These are phyloP conservation scores for Dryas alaskensis DNA, from an alignment of 306 rosid species.

Conservation along the genomic window DNA sequence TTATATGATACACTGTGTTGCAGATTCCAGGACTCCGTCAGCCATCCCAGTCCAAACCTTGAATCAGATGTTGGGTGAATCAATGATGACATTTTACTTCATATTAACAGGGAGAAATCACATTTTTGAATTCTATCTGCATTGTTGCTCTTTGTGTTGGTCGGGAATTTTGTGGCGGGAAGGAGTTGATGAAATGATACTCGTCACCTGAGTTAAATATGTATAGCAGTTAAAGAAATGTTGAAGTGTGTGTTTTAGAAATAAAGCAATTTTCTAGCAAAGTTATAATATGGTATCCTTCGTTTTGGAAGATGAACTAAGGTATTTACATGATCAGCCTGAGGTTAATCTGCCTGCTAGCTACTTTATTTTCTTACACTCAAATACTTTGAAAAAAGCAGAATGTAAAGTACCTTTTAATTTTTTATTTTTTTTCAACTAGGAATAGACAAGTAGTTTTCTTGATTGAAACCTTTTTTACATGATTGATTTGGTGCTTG, in stretches of 20 bases:
- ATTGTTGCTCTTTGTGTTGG: too few species aligned
- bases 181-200: not conserved
- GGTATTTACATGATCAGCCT: too few species aligned
- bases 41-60: slow-evolving; percentile 48
- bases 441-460: too few species aligned
- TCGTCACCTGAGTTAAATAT: not conserved
- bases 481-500: too few species aligned
- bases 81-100: too few species aligned
- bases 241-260: not conserved
- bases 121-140: not conserved
- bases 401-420: too few species aligned
- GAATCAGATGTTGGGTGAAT: slow-evolving; percentile 18
- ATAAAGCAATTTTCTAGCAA: not conserved
- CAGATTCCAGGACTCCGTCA: slow-evolving; percentile 72
- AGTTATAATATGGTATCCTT: not conserved
- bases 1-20: slow-evolving; percentile 28
- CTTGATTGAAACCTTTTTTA: too few species aligned
- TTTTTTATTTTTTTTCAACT: too few species aligned
- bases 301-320: not conserved
- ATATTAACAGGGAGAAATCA: not conserved
- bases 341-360: not conserved
- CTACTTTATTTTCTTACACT: not conserved
- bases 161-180: not conserved
- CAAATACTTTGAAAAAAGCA: too few species aligned
- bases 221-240: not conserved